phyloP scores from a whole-genome alignment of 805 yeast genomes.

The Metschnikowia henanensis region DNA sequence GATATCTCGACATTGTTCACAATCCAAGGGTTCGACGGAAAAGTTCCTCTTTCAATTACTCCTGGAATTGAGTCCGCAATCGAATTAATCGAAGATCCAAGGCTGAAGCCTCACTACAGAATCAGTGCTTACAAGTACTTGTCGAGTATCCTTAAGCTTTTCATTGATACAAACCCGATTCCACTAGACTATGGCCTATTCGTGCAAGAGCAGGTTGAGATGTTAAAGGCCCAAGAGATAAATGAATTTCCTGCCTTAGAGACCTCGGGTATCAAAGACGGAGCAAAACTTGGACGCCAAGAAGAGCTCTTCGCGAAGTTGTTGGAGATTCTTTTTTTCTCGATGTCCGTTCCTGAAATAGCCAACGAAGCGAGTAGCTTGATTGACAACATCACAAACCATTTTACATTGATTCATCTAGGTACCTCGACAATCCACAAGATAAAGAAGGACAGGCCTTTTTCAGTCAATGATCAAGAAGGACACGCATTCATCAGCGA shows the following conservation, averaged over 20 bases:
- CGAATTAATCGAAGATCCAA: slow-evolving; percentile 66
- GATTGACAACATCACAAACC: slow-evolving; percentile 69
- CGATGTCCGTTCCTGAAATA: slow-evolving; percentile 74
- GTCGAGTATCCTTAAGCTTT: slow-evolving; percentile 61
- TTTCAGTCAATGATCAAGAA: slow-evolving; percentile 76
- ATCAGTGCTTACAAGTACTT: slow-evolving; percentile 77
- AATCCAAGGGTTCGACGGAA: slow-evolving; percentile 62
- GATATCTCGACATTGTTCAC: slow-evolving; percentile 67
- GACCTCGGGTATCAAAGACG: slow-evolving; percentile 47
- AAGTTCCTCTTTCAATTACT: slow-evolving; percentile 72
- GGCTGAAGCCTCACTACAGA: slow-evolving; percentile 64
- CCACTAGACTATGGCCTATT: slow-evolving; percentile 44
- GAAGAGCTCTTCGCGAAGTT: slow-evolving; percentile 65
- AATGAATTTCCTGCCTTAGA: slow-evolving; percentile 36
- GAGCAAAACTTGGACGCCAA: slow-evolving; percentile 52
- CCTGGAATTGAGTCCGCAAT: slow-evolving; percentile 83
- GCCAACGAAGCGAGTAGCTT: slow-evolving; percentile 64
- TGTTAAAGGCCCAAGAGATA: slow-evolving; percentile 40
- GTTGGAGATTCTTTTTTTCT: slow-evolving; percentile 68
- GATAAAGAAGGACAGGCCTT: slow-evolving; percentile 64
- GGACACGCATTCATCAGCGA: slow-evolving; percentile 72
- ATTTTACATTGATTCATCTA: slow-evolving; percentile 74
- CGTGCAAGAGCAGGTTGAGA: slow-evolving; percentile 50
- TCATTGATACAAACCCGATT: slow-evolving; percentile 56
- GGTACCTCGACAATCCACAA: slow-evolving; percentile 72